These are phyloP conservation scores for Fusarium succisae DNA, from an alignment of 2,329 filamentous ascomycete genomes.

Conservation along the genomic window DNA sequence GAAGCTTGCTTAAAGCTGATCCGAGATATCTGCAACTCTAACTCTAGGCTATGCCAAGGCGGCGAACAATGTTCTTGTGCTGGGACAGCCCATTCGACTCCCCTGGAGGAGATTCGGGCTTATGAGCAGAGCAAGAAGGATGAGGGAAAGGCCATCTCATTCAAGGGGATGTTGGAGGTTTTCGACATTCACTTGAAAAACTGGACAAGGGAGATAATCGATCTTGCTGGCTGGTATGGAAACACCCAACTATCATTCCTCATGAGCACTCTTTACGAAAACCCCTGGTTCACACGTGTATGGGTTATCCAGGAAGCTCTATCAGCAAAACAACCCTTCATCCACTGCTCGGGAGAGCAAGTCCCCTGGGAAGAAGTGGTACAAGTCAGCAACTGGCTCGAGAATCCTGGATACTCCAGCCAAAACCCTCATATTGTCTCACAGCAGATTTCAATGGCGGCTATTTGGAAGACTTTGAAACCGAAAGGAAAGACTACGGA, in stretches of 20 bases:
- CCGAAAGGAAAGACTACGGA: not conserved
- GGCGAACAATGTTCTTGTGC: not conserved
- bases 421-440: conserved; percentile 21
- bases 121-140: not conserved
- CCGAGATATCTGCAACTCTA: conserved; percentile 28
- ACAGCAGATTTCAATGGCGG: conserved; percentile 17
- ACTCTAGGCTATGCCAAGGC: not conserved
- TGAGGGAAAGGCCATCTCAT: not conserved
- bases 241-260: conserved; percentile 18
- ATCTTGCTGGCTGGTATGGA: conserved; percentile 26
- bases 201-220: conserved; percentile 16
- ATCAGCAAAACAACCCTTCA: not conserved
- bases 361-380: conserved; percentile 25
- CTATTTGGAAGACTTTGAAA: conserved; percentile 23
- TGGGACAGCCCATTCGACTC: conserved; percentile 1
- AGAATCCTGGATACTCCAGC: not conserved
- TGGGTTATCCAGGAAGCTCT: conserved; percentile 36
- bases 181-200: conserved; percentile 8
- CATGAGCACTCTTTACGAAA: conserved; percentile 23
- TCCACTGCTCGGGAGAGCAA: not conserved
- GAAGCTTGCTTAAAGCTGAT: conserved; percentile 10
- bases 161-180: conserved; percentile 21
- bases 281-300: conserved; percentile 25
- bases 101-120: not conserved
- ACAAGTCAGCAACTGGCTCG: conserved; percentile 12